Base-by-base conservation (phyloP, 2,329 filamentous ascomycete genomes). In the Sclerotinia sclerotiorum region DNA sequence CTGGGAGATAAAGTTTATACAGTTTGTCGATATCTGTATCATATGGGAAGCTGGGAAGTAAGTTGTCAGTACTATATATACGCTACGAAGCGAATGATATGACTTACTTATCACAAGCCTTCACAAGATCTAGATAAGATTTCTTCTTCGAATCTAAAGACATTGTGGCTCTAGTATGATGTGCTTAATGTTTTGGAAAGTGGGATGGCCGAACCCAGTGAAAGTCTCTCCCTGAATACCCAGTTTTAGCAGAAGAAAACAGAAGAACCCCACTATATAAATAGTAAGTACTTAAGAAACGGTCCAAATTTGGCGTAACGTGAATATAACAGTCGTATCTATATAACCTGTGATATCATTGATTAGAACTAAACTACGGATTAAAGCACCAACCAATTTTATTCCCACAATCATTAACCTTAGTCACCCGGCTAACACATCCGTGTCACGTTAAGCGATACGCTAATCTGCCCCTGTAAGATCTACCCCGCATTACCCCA, bases 1-100 rank as follows among this genome's bases (percentile, higher is more conserved):
- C 75, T 1, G 81, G 78, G 19, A 86, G 78, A 8, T 79, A 73
- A 27, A 86, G 80, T 67, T 78, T 79, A 72, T 84, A 85, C 70
- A 83, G 39, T 15, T 24, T 44, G 21, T 49, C 46, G 55, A 35
- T 51, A 7, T 69, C 64, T 29, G 24, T n/a, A 54, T 69, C 67
- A 5, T 69, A 72, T 70, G 69, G 52, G 71, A 71, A 55, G 44
- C 58, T 51, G 32, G 4, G 17, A 21, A 27, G 19, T 8, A 17
- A 27, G 13, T 29, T 27, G 11, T 51, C 8, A 48, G 46, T 29
- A 11, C 19, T 3, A 11, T 42, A 42, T 42, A 42, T 8, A 6
- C 3, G 3, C 5, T 39, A 15, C 5, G 2, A 29, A 19, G 42
- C 19, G 0, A 27, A 24, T 42, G 44, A 68, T 17, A 15, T 6